Conservation (phyloP, 139 green algal species). For the Diplosphaera chodatii region DNA sequence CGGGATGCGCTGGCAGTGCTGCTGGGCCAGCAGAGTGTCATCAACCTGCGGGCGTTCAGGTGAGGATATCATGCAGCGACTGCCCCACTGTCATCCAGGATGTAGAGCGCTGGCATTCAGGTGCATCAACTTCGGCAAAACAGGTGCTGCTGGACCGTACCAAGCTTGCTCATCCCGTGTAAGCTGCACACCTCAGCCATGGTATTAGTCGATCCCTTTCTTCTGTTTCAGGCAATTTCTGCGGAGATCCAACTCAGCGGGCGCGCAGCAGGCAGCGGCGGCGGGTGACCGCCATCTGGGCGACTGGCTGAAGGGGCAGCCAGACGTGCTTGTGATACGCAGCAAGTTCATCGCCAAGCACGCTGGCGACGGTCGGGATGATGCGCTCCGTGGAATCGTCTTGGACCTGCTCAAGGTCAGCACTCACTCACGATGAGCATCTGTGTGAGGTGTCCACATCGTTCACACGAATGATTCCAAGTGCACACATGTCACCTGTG, state of each 20-base stretch:
- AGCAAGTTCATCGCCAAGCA: constrained; percentile 3
- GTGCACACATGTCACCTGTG: no score
- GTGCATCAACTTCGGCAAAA: no score
- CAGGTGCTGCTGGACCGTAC: no score
- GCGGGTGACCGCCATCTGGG: constrained; percentile 1
- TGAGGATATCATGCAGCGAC: no score
- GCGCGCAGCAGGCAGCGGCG: not conserved
- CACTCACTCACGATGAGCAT: not conserved
- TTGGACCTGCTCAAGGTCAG: constrained; percentile 6
- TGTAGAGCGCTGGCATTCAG: no score
- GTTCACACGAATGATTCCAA: no score
- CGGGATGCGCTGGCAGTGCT: constrained; percentile 4
- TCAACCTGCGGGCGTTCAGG: constrained; percentile 12
- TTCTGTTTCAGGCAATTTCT: constrained; percentile 6
- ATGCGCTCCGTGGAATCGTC: constrained; percentile 24
- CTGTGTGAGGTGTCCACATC: no score
- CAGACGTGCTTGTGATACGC: not conserved
- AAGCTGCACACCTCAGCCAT: no score
- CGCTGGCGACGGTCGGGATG: constrained; percentile 13
- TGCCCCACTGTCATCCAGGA: no score
- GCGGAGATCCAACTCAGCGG: not conserved
- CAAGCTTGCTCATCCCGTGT: no score
- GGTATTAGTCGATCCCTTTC: not conserved
- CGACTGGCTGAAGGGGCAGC: not conserved
- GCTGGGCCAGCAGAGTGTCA: constrained; percentile 14